Evolutionary conservation across 495 filamentous ascomycete genomes (phyloP), one percentile per base, ranked within the genome.

Genomic region (Penicillium herquei): DNA sequence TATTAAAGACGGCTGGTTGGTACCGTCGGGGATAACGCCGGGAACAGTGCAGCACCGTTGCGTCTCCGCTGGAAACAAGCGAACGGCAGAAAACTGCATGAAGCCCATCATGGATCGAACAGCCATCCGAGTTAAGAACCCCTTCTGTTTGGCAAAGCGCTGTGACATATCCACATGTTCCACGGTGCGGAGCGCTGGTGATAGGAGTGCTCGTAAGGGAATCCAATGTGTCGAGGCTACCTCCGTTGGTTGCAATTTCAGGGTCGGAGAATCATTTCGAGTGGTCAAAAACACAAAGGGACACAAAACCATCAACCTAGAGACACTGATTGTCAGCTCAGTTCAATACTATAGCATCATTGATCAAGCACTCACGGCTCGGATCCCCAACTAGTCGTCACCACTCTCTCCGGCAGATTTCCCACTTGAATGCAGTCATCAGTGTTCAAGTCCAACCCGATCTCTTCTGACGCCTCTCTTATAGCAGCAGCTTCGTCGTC

Each of bases 171-270:
- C 85, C 47, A 85, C 82, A 65, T 78, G 78, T 66, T 85, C 82
- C 39, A 81, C 74, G 0, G 85, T 89, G n/a, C 87, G 78, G 13
- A 80, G 69, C 1, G 71, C 72, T 5, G 88, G 82, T 1, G 85
- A 81, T 26, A 89, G 70, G 3, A 92, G 79, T 26, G 81, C 80
- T 51, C 81, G 76, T 1, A 91, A 68, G 7, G 89, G 81, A 17
- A 92, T 86, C 89, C 89, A 92, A 67, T 92, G 89, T 5, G 81
- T 83, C 2, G 87, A 87, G 32, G 83, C 84, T 8, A 91, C 86
- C 71, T 92, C 89, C 3, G 84, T 80, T 1, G 87, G 86, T 61
- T 91, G 87, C 18, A 91, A 73, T 16, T 74, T 74, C 13, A 91
- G 73, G 8, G 81, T 70, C 1, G 86, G 84, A 9, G 83, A 72